phyloP scores from a whole-genome alignment of 495 filamentous ascomycete genomes.

The Viridothelium virens region DNA sequence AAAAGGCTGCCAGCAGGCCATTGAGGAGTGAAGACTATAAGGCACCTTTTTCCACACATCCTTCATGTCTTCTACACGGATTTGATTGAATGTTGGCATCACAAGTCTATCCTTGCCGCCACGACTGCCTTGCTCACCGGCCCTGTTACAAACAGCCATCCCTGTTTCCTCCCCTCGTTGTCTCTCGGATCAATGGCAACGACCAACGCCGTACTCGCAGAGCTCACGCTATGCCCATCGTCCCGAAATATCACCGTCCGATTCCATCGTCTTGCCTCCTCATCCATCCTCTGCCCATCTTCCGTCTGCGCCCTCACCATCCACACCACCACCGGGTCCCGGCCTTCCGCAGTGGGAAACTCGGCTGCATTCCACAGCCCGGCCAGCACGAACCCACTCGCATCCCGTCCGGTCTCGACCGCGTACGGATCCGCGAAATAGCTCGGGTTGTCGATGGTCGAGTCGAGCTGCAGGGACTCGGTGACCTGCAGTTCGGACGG shows the following conservation, averaged over 20 bases:
- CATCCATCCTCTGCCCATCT: conserved; percentile 31
- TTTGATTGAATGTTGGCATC: not conserved
- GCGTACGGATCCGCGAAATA: conserved; percentile 46
- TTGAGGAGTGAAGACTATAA: no score
- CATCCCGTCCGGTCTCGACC: conserved; percentile 32
- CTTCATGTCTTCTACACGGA: not conserved
- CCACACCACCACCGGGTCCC: conserved; percentile 45
- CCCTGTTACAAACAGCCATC: conserved; percentile 53
- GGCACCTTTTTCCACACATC: not conserved
- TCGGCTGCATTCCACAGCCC: conserved; percentile 40
- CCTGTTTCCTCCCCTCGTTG: conserved; percentile 39
- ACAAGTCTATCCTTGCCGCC: conserved; percentile 49
- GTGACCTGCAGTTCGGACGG: conserved; percentile 33
- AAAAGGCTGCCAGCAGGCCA: not conserved
- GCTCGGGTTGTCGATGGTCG: conserved; percentile 50
- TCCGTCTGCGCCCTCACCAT: not conserved
- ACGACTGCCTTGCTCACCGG: conserved; percentile 47
- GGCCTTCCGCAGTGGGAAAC: conserved; percentile 31
- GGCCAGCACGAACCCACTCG: conserved; percentile 49
- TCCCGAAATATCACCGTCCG: conserved; percentile 50
- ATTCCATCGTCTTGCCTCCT: conserved; percentile 33
- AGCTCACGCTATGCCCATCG: conserved; percentile 46
- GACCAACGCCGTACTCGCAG: conserved; percentile 47
- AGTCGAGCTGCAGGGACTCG: conserved; percentile 39
- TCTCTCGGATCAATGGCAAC: conserved; percentile 43